phyloP scores from a whole-genome alignment of 2,329 filamentous ascomycete species.

The Trichoderma aggressivum region DNA sequence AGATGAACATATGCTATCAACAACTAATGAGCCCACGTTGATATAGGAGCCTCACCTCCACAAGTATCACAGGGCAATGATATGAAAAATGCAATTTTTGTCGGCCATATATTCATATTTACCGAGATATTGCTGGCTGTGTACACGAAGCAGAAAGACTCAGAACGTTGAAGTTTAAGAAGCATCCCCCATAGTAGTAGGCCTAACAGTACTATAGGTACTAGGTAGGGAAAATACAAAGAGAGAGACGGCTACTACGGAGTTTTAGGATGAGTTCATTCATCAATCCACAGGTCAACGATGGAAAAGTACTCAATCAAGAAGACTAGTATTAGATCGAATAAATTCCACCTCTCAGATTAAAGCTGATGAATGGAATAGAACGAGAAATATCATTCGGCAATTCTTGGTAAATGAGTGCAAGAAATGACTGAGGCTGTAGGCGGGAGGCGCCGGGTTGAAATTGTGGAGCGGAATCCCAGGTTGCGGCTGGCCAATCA shows the following conservation, averaged over 20 bases:
- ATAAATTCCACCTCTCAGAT: neutral
- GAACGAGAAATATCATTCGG: neutral
- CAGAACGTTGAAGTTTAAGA: neutral
- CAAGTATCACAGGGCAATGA: neutral
- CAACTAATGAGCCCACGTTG: neutral
- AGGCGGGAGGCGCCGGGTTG: constrained; percentile 14
- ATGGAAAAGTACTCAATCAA: neutral
- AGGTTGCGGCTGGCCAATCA: constrained; percentile 30
- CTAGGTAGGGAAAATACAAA: neutral
- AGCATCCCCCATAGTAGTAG: neutral
- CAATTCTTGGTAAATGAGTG: neutral
- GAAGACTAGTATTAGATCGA: neutral
- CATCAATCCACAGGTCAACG: neutral
- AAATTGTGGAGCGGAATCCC: constrained; percentile 26
- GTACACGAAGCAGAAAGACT: neutral
- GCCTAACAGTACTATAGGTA: no score
- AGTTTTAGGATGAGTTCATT: neutral
- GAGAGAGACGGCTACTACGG: neutral
- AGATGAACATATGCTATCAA: neutral
- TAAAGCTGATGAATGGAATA: neutral
- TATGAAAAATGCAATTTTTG: neutral
- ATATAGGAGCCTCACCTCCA: neutral
- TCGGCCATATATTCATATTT: neutral
- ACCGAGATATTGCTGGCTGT: neutral
- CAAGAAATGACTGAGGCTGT: neutral